These are phyloP conservation scores for Clavispora santaluciae DNA, from an alignment of 805 yeast species.

Conservation along the genomic window DNA sequence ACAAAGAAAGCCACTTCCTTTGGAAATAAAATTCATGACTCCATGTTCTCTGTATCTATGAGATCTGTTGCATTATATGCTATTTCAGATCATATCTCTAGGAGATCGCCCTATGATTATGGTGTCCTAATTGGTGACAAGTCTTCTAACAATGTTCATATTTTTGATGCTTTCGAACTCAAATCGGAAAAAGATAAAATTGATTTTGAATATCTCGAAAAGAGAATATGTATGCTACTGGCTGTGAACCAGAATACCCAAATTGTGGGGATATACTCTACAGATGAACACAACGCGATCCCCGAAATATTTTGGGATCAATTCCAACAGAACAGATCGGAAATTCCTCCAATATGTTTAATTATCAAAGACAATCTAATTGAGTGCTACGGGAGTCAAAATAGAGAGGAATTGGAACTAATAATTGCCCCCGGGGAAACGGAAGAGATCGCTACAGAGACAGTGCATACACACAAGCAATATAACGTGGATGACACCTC, in stretches of 20 bases:
- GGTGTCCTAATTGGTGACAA: slow-evolving; percentile 29
- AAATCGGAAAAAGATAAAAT: slow-evolving; percentile 13
- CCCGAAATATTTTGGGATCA: slow-evolving; percentile 4
- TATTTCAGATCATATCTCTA: slow-evolving; percentile 25
- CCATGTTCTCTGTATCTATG: slow-evolving; percentile 3
- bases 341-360: slow-evolving; percentile 7
- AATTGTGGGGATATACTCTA: slow-evolving; percentile 30
- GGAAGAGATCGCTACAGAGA: slow-evolving; percentile 30
- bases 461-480: slow-evolving; percentile 24
- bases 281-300: slow-evolving; percentile 2
- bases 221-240: slow-evolving; percentile 23
- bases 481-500: slow-evolving; percentile 16
- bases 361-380: slow-evolving; percentile 1
- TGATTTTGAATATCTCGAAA: slow-evolving; percentile 22
- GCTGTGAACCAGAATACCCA: slow-evolving; percentile 24
- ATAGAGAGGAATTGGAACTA: slow-evolving; percentile 9
- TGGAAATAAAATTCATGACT: too few relatives aligned
- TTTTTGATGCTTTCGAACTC: slow-evolving; percentile 29
- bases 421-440: slow-evolving; percentile 23
- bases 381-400: slow-evolving; percentile 3
- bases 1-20: too few relatives aligned
- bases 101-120: slow-evolving; percentile 14
- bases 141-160: slow-evolving; percentile 8
- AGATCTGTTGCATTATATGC: slow-evolving; percentile 24
- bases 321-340: slow-evolving; percentile 4